Percentiles rank a stretch among this genome's conserved stretches.
These are phyloP conservation scores for Neofusicoccum cordaticola DNA, from an alignment of 2,329 filamentous ascomycete genomes.

Conservation along the genomic window DNA sequence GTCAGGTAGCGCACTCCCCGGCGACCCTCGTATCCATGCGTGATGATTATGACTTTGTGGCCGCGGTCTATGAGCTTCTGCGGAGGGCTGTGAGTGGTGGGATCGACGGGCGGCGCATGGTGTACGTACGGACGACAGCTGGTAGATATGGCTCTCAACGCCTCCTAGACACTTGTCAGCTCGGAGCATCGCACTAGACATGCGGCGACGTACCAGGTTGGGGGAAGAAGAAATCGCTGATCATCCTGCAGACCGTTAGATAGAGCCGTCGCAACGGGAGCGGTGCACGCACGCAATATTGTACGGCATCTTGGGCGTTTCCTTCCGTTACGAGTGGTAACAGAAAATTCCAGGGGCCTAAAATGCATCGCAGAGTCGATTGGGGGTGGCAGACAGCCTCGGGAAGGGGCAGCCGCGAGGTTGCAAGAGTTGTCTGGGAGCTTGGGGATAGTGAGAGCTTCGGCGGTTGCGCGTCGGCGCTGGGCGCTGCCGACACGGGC, in stretches of 20 bases:
- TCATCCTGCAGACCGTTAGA: slow-evolving; percentile 63
- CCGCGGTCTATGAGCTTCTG: slow-evolving; percentile 93
- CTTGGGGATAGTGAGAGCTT: neutral
- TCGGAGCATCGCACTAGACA: neutral
- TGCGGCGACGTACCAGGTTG: slow-evolving; percentile 63
- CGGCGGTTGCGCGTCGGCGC: neutral
- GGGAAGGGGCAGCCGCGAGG: neutral
- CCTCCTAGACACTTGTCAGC: slow-evolving; percentile 56
- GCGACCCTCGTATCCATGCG: slow-evolving; percentile 87
- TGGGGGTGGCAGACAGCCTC: neutral
- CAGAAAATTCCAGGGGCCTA: slow-evolving; percentile 20
- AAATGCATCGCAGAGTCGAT: slow-evolving; percentile 20
- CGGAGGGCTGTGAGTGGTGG: neutral
- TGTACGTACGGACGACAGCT: slow-evolving; percentile 69
- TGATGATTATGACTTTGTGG: slow-evolving; percentile 97
- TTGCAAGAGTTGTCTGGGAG: neutral
- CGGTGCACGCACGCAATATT: slow-evolving; percentile 60
- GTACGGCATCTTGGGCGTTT: slow-evolving; percentile 56
- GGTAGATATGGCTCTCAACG: slow-evolving; percentile 97
- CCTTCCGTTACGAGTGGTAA: slow-evolving; percentile 13
- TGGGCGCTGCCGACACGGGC: neutral
- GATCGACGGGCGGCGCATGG: neutral
- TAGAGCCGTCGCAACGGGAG: neutral
- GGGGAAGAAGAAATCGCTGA: slow-evolving; percentile 99
- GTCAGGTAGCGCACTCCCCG: slow-evolving; percentile 93